Percentiles rank a stretch among this genome's conserved stretches.
These are phyloP conservation scores for Crithidia thermophila DNA, from an alignment of 208 protist species.

Conservation along the genomic window DNA sequence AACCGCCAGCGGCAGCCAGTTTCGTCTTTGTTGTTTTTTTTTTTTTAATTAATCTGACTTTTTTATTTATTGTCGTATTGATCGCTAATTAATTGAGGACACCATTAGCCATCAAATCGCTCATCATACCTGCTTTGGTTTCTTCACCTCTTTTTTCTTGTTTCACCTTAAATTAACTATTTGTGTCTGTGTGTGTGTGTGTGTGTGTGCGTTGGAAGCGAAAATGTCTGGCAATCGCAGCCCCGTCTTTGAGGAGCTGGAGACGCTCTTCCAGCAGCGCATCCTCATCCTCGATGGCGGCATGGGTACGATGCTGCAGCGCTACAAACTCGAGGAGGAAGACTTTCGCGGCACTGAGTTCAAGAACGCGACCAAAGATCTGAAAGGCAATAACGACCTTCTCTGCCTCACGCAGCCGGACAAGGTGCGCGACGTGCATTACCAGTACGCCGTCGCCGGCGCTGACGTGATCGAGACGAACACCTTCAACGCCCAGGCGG, in stretches of 20 bases:
- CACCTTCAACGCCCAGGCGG: conserved; percentile 94
- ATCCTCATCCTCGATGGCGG: conserved; percentile 95
- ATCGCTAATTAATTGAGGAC: no score
- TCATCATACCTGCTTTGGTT: no score
- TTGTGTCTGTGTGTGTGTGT: no score
- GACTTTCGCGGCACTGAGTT: conserved; percentile 91
- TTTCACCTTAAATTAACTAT: no score
- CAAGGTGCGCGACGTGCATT: conserved; percentile 91
- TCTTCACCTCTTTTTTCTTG: not conserved
- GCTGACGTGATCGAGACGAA: conserved; percentile 97
- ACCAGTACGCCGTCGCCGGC: conserved; percentile 93
- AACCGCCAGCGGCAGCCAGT: no score
- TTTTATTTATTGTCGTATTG: no score
- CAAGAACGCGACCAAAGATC: conserved; percentile 80
- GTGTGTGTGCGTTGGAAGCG: no score
- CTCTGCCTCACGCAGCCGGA: conserved; percentile 93
- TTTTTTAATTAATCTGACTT: no score
- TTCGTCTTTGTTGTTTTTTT: no score
- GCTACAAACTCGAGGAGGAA: conserved; percentile 77
- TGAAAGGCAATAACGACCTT: conserved; percentile 98
- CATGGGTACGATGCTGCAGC: conserved; percentile 97
- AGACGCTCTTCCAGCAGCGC: conserved; percentile 48
- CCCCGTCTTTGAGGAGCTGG: conserved; percentile 61
- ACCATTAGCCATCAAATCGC: no score
- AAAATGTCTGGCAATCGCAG: conserved; percentile 25